phyloP scores from a whole-genome alignment of 2,329 filamentous ascomycete species.

The Hypoxylon sp. region DNA sequence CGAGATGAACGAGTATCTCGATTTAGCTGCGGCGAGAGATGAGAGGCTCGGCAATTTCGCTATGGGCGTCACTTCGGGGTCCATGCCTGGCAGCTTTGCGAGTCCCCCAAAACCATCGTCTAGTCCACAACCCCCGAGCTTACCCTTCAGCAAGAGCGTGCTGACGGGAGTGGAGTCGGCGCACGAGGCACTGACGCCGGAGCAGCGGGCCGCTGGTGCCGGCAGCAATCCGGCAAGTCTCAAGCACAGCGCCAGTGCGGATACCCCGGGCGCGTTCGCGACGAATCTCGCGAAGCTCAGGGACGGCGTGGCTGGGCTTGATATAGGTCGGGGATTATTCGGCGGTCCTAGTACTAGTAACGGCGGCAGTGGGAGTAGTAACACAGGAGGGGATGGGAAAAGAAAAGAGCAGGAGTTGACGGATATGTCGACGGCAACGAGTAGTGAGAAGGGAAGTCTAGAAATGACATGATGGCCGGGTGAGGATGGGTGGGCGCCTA shows the following conservation, averaged over 20 bases:
- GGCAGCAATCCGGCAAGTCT: slow-evolving; percentile 55
- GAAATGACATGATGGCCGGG: slow-evolving; percentile 38
- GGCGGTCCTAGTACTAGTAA: slow-evolving; percentile 45
- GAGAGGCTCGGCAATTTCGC: slow-evolving; percentile 58
- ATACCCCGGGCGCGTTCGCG: slow-evolving; percentile 62
- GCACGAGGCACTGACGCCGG: slow-evolving; percentile 65
- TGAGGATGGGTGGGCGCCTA: not conserved
- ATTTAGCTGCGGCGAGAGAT: slow-evolving; percentile 66
- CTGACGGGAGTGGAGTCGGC: slow-evolving; percentile 72
- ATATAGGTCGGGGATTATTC: slow-evolving; percentile 64
- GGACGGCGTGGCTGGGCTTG: slow-evolving; percentile 64
- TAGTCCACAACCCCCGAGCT: slow-evolving; percentile 59
- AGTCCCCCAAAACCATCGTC: slow-evolving; percentile 50
- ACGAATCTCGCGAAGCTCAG: slow-evolving; percentile 58
- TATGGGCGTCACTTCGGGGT: slow-evolving; percentile 43
- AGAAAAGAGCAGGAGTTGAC: slow-evolving; percentile 49
- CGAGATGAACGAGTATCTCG: slow-evolving; percentile 87
- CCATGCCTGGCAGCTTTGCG: slow-evolving; percentile 47
- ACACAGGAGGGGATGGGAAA: slow-evolving; percentile 1
- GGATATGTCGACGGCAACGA: slow-evolving; percentile 45
- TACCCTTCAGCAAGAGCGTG: slow-evolving; percentile 65
- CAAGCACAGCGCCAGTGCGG: slow-evolving; percentile 63
- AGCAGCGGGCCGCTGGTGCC: slow-evolving; percentile 25
- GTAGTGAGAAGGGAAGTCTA: slow-evolving; percentile 30
- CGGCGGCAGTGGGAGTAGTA: not conserved